Evolutionary conservation across 768 basidiomycete species (phyloP), one percentile per base, ranked within the genome.

Genomic region (Phaeotremella skinneri): DNA sequence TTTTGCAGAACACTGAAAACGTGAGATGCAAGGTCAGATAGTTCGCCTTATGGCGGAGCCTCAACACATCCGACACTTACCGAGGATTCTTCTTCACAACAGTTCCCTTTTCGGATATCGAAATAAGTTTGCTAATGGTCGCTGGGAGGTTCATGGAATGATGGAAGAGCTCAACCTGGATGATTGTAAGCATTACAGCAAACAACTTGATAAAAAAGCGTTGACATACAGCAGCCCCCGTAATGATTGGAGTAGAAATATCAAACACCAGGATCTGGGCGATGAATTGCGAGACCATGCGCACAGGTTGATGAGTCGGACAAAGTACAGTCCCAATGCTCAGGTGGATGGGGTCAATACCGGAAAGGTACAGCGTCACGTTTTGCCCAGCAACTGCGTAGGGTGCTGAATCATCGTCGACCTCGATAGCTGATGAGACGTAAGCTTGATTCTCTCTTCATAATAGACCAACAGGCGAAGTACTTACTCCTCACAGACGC

Each of bases 251-350:
- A 48, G 89, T 81, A 63, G 88, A 84, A 14, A 94, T 83, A 72
- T 99, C 96, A 73, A 99, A 98, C 3, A 96, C 84, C 56, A 99
- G 88, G 66, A 99, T 86, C 61, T 91, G 85, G 4, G 92, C 91
- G 4, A 81, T 85, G 76, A 98, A 97, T 14, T 80, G 76, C 4
- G 84, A 85, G 2, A 85, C 88, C 25, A 98, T 80, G 2, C 88
- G 88, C 20, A 96, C 86, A 29, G 84, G 80, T 48, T 87, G 82
- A 1, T 81, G 79, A 0, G 82, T 83, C 6, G 88, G 85, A 69
- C 94, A 98, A 5, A 99, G 81, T 21, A 98, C 90, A 42, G 84
- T 89, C 21, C 96, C 96, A 55, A 97, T 87, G 61, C 81, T 85
- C 42, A 99, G 80, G 69, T 94, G 85, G 34, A 90, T 84, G 1